These are phyloP conservation scores for Cadophora sp. DNA, from an alignment of 2,329 filamentous ascomycete species.

Conservation along the genomic window DNA sequence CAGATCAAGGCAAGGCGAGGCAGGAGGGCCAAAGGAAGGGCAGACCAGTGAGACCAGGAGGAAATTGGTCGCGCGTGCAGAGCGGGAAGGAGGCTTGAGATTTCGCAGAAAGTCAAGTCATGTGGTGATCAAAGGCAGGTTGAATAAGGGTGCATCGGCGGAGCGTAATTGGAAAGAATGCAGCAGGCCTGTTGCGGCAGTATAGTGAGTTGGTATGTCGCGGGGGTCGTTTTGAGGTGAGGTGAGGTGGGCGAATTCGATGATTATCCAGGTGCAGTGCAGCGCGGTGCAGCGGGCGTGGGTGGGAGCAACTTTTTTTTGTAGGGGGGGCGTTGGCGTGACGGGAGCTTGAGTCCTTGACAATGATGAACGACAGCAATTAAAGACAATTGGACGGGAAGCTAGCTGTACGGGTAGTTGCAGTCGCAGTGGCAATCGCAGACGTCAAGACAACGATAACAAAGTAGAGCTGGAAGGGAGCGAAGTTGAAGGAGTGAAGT, in stretches of 20 bases:
- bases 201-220: not conserved
- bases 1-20: slow-evolving; percentile 16
- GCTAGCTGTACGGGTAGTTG: not conserved
- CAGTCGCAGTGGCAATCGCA: not conserved
- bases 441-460: slow-evolving; percentile 6
- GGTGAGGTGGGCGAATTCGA: slow-evolving; percentile 2
- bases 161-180: slow-evolving; percentile 1
- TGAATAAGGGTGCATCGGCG: not conserved
- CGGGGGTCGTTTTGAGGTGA: slow-evolving; percentile 8
- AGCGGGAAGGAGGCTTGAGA: not conserved
- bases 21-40: slow-evolving; percentile 3
- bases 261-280: slow-evolving; percentile 15
- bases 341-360: not conserved
- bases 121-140: slow-evolving; percentile 4
- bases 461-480: slow-evolving; percentile 5
- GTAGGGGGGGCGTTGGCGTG: not conserved
- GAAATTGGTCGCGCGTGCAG: slow-evolving; percentile 12
- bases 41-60: not conserved
- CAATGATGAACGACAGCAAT: not conserved
- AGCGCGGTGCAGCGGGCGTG: not conserved
- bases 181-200: slow-evolving; percentile 14
- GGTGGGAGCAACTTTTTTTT: slow-evolving; percentile 14
- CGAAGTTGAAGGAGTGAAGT: slow-evolving; percentile 2
- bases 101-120: slow-evolving; percentile 18
- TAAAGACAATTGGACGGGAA: not conserved